These are phyloP conservation scores for Alternaria metachromatica DNA, from an alignment of 2,329 filamentous ascomycete species.

Conservation along the genomic window DNA sequence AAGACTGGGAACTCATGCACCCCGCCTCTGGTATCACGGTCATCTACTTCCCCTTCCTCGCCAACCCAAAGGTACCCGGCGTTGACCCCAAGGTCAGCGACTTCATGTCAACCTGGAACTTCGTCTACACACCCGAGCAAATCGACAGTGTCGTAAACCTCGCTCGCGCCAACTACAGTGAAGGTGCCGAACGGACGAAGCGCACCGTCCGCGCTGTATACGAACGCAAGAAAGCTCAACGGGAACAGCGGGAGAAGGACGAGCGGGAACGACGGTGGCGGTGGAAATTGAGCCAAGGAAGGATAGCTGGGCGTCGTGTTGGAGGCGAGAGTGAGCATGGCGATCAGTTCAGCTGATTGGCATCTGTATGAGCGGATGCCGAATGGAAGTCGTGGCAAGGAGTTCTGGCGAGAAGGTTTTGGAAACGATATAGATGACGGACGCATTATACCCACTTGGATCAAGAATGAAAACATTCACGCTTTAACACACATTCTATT, in stretches of 20 bases:
- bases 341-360: conserved; percentile 66
- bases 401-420: background rate
- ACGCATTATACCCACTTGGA: conserved; percentile 19
- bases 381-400: background rate
- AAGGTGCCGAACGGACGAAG: conserved; percentile 79
- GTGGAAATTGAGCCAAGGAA: conserved; percentile 54
- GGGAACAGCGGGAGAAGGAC: conserved; percentile 61
- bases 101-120: conserved; percentile 97
- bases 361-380: background rate
- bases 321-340: conserved; percentile 62
- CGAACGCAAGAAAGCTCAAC: conserved; percentile 79
- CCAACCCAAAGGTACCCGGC: conserved; percentile 78
- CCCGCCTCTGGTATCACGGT: conserved; percentile 86
- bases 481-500: background rate
- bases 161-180: conserved; percentile 83
- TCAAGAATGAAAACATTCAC: conserved; percentile 12
- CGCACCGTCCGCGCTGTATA: conserved; percentile 86
- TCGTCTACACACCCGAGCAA: conserved; percentile 90
- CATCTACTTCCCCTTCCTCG: conserved; percentile 87
- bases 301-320: conserved; percentile 60
- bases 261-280: conserved; percentile 47
- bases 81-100: conserved; percentile 85
- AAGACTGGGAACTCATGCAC: conserved; percentile 71
- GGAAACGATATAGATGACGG: background rate
- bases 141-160: conserved; percentile 84